Percentiles rank a stretch among this genome's conserved stretches.
Conservation (phyloP, 257 asterid species). For the Pogostemon cablin region DNA sequence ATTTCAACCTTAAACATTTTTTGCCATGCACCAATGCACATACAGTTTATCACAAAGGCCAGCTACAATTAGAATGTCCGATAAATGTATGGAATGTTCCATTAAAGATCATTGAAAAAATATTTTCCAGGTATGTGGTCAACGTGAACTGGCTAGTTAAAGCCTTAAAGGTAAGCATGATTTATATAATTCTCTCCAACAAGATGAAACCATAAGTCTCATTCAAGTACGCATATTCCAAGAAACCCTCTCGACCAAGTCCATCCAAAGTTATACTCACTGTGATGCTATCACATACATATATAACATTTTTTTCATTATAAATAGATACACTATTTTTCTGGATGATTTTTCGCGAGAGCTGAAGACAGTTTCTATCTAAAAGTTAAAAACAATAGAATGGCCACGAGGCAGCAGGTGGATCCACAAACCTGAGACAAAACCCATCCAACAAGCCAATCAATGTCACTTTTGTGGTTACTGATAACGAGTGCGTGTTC, state of each 20-base stretch:
- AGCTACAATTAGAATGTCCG: constrained; percentile 18
- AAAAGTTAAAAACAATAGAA: constrained; percentile 17
- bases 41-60: constrained; percentile 17
- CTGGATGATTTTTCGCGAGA: neutral
- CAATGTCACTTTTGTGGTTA: constrained; percentile 94
- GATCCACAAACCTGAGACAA: constrained; percentile 75
- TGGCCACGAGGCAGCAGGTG: constrained; percentile 25
- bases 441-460: constrained; percentile 99
- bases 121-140: neutral
- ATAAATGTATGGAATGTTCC: neutral
- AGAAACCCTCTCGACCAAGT: neutral
- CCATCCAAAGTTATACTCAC: neutral
- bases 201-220: neutral
- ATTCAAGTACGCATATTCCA: constrained; percentile 13
- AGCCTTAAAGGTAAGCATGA: neutral
- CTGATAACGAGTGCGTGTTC: constrained; percentile 87
- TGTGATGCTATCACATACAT: neutral
- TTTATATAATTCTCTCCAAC: constrained; percentile 14
- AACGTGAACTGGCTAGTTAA: neutral
- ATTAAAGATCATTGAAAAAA: constrained; percentile 14
- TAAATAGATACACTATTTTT: neutral
- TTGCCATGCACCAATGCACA: constrained; percentile 23
- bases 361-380: constrained; percentile 5
- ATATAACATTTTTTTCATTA: neutral
- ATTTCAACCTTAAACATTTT: constrained; percentile 4